These are phyloP conservation scores for Pichia occidentalis DNA, from an alignment of 805 yeast species.

Conservation along the genomic window DNA sequence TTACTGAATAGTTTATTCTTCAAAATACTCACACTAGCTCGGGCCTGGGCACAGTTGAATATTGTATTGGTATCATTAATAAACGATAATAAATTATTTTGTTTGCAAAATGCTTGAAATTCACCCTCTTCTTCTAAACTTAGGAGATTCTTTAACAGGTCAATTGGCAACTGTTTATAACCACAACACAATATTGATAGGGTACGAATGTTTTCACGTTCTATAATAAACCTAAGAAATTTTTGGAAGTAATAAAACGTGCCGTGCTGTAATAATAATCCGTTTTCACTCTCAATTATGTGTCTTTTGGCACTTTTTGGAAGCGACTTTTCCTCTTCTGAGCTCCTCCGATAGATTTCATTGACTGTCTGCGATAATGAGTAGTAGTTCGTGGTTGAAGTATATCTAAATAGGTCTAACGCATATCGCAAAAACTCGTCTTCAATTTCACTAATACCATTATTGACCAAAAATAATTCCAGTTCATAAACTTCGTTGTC, in stretches of 20 bases:
- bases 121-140: conserved; percentile 31
- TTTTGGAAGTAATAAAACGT: conserved; percentile 22
- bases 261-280: conserved; percentile 19
- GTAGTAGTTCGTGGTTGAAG: conserved; percentile 43
- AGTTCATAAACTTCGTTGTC: conserved; percentile 46
- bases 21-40: conserved; percentile 19
- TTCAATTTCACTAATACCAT: conserved; percentile 7
- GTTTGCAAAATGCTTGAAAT: conserved; percentile 37
- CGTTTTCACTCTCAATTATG: conserved; percentile 12
- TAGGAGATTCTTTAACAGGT: conserved; percentile 16
- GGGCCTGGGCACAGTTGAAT: conserved; percentile 26
- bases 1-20: conserved; percentile 37
- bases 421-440: conserved; percentile 29
- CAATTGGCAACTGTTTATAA: conserved; percentile 41
- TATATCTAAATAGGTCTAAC: conserved; percentile 30
- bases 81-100: conserved; percentile 32
- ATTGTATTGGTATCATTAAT: conserved; percentile 16
- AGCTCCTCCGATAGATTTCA: conserved; percentile 27
- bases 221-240: conserved; percentile 43
- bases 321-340: conserved; percentile 1
- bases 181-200: conserved; percentile 50
- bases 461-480: conserved; percentile 20
- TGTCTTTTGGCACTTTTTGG: not conserved
- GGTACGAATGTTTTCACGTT: conserved; percentile 51
- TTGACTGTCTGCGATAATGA: conserved; percentile 39